Percentiles rank a stretch among this genome's conserved stretches.
Evolutionary conservation across 2,329 filamentous ascomycete genomes (phyloP).

Genomic region (Fusarium papillatum): DNA sequence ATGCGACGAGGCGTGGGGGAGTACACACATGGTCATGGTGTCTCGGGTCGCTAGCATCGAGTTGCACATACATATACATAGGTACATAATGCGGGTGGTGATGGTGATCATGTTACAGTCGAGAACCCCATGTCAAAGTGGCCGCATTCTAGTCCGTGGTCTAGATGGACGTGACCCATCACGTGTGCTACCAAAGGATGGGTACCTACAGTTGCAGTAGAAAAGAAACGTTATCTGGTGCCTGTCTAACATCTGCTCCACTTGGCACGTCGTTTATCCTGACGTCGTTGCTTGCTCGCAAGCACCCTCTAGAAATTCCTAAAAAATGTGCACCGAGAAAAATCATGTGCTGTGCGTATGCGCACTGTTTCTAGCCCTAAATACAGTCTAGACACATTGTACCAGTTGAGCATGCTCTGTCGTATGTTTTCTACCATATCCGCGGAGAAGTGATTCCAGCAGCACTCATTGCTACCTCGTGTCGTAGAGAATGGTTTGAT

Average conservation of each 20-base stretch:
- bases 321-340: neutral
- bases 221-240: neutral
- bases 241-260: neutral
- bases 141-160: neutral
- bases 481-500: neutral
- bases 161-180: neutral
- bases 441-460: neutral
- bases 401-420: neutral
- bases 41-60: neutral
- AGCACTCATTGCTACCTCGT: neutral
- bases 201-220: neutral
- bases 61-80: neutral
- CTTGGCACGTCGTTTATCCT: neutral
- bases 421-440: neutral
- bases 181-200: neutral
- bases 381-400: neutral
- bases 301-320: neutral
- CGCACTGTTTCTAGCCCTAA: neutral
- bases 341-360: neutral
- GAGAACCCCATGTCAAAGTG: neutral
- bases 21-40: neutral
- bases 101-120: conserved; percentile 1
- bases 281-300: neutral
- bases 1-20: neutral
- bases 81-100: neutral